phyloP scores from a whole-genome alignment of 2,329 filamentous ascomycete species.

The Coniochaeta ligniaria region DNA sequence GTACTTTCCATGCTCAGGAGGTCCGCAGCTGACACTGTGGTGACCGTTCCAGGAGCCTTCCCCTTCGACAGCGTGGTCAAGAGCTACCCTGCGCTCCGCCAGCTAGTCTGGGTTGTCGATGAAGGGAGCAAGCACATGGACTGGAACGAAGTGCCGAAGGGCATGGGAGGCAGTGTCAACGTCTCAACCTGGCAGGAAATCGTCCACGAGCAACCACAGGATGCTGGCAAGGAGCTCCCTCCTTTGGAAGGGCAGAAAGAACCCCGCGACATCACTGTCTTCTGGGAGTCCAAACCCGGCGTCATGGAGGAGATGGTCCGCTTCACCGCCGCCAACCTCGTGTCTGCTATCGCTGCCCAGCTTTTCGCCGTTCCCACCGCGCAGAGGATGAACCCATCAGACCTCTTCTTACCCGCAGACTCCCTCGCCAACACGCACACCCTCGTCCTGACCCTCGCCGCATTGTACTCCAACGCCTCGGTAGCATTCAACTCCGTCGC shows the following conservation, averaged over 20 bases:
- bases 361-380: conserved; percentile 66
- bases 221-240: conserved; percentile 57
- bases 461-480: conserved; percentile 77
- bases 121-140: conserved; percentile 87
- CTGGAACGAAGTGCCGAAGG: conserved; percentile 83
- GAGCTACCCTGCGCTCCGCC: conserved; percentile 62
- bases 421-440: conserved; percentile 74
- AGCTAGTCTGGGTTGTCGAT: conserved; percentile 89
- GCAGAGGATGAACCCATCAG: conserved; percentile 65
- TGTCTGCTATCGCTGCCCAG: conserved; percentile 76
- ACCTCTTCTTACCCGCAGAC: conserved; percentile 81
- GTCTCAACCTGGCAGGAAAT: conserved; percentile 94
- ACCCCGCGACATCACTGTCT: conserved; percentile 52
- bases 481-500: conserved; percentile 86
- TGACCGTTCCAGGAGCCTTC: conserved; percentile 81
- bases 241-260: conserved; percentile 45
- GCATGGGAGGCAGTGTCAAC: conserved; percentile 65
- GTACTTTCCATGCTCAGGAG: conserved; percentile 66
- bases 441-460: conserved; percentile 71
- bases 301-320: conserved; percentile 64
- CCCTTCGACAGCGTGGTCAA: conserved; percentile 68
- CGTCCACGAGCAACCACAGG: conserved; percentile 59
- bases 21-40: conserved; percentile 70
- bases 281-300: conserved; percentile 53
- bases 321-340: conserved; percentile 77